phyloP scores from a whole-genome alignment of 1,139 yeast species.

The Hansenula sp. region DNA sequence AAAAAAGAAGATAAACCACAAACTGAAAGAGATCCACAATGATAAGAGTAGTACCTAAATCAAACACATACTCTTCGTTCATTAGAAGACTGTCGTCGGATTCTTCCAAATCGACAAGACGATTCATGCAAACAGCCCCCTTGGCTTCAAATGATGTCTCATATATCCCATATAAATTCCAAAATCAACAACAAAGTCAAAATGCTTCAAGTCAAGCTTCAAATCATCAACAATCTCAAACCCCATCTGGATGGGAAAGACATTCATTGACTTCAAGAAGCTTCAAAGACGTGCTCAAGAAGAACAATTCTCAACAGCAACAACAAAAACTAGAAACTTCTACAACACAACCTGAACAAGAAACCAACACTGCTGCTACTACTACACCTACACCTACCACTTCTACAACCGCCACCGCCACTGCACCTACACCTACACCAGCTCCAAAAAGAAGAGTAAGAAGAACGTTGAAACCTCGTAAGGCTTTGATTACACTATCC shows the following conservation, averaged over 20 bases:
- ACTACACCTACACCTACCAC: conserved; percentile 1
- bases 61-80: conserved; percentile 1
- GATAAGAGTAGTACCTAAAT: conserved; percentile 2
- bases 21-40: too few species aligned
- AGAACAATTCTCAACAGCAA: conserved; percentile 5
- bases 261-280: conserved; percentile 22
- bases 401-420: background rate
- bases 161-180: conserved; percentile 15
- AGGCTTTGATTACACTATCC: conserved; percentile 80
- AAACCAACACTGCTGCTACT: background rate
- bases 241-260: conserved; percentile 16
- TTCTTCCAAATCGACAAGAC: conserved; percentile 13
- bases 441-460: conserved; percentile 41
- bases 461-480: conserved; percentile 76
- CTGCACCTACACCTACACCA: conserved; percentile 4
- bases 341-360: background rate
- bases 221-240: background rate
- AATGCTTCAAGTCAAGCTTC: conserved; percentile 3
- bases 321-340: background rate
- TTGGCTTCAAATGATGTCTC: conserved; percentile 13
- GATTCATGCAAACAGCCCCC: conserved; percentile 18
- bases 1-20: too few species aligned
- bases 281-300: conserved; percentile 21
- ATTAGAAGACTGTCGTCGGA: conserved; percentile 9
- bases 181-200: conserved; percentile 2